Percentiles rank a stretch among this genome's conserved stretches.
Conservation (phyloP, 495 filamentous ascomycete genomes). For the Neurospora pannonica region DNA sequence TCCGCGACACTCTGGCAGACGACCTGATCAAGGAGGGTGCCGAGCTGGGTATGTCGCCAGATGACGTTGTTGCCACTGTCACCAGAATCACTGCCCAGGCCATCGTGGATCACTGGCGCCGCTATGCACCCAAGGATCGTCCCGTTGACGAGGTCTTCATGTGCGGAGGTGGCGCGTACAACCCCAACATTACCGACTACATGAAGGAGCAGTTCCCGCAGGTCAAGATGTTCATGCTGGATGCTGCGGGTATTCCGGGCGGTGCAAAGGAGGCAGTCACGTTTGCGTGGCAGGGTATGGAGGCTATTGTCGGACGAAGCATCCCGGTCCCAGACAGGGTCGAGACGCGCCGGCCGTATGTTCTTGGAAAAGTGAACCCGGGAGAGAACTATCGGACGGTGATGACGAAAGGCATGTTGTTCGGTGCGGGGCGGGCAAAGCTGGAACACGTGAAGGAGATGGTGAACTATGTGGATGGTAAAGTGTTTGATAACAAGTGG, state of each 20-base stretch:
- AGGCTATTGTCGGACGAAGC: constrained; percentile 40
- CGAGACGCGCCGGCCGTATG: constrained; percentile 37
- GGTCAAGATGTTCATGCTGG: constrained; percentile 43
- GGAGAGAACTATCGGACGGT: constrained; percentile 46
- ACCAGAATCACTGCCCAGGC: constrained; percentile 49
- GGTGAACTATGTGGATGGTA: constrained; percentile 36
- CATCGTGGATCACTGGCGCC: constrained; percentile 46
- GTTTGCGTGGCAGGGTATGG: constrained; percentile 48
- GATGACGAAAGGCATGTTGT: constrained; percentile 39
- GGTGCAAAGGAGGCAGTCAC: constrained; percentile 51
- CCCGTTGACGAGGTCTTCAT: constrained; percentile 49
- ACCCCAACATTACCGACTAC: constrained; percentile 45
- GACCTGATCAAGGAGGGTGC: constrained; percentile 39
- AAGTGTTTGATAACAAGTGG: constrained; percentile 37
- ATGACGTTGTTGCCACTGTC: constrained; percentile 46
- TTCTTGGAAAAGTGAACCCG: constrained; percentile 44
- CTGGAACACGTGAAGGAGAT: constrained; percentile 41
- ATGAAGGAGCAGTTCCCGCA: constrained; percentile 40
- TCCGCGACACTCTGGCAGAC: constrained; percentile 43
- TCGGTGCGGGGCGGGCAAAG: constrained; percentile 35
- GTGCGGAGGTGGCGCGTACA: constrained; percentile 49
- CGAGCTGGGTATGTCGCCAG: constrained; percentile 30
- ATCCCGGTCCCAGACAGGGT: constrained; percentile 45
- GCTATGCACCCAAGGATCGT: constrained; percentile 35
- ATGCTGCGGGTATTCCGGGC: constrained; percentile 43